A percentile compares a stretch with the other conserved stretches of the same genome.
Evolutionary conservation across 129 eudicot genomes (phyloP).

Genomic region (Escallonia herrerae): DNA sequence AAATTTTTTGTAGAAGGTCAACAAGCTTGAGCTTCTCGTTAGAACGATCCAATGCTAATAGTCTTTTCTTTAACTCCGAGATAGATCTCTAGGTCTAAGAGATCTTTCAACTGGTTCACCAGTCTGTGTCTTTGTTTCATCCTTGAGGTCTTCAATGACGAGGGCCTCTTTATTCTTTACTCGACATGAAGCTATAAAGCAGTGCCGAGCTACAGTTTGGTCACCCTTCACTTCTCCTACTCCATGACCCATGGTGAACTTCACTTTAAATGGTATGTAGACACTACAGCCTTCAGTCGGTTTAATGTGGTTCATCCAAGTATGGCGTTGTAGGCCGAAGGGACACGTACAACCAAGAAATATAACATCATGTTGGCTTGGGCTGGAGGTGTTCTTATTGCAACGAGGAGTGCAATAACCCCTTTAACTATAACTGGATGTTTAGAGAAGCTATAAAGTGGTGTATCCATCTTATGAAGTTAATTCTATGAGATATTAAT

Average conservation of each 20-base stretch:
- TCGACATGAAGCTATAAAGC: neutral
- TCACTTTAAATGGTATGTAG: neutral
- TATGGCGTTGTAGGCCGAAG: neutral
- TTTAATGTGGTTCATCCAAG: neutral
- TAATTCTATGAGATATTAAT: no score
- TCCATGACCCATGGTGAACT: neutral
- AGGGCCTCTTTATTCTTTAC: no score
- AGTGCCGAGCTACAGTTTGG: neutral
- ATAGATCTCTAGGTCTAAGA: no score
- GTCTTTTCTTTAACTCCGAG: no score
- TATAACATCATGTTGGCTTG: neutral
- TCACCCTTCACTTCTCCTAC: neutral
- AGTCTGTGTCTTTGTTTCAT: no score
- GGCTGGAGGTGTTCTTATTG: neutral
- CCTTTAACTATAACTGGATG: neutral
- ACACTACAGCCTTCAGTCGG: neutral
- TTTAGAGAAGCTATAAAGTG: neutral
- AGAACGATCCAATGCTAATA: no score
- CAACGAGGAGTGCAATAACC: neutral
- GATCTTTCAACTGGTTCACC: no score
- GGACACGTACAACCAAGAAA: neutral
- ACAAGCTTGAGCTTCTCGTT: no score
- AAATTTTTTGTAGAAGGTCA: no score
- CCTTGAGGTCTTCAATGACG: no score
- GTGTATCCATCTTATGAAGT: neutral